Evolutionary conservation across 2,329 filamentous ascomycete genomes (phyloP), one percentile per base, ranked within the genome.

Genomic region (Pseudocercospora musae): DNA sequence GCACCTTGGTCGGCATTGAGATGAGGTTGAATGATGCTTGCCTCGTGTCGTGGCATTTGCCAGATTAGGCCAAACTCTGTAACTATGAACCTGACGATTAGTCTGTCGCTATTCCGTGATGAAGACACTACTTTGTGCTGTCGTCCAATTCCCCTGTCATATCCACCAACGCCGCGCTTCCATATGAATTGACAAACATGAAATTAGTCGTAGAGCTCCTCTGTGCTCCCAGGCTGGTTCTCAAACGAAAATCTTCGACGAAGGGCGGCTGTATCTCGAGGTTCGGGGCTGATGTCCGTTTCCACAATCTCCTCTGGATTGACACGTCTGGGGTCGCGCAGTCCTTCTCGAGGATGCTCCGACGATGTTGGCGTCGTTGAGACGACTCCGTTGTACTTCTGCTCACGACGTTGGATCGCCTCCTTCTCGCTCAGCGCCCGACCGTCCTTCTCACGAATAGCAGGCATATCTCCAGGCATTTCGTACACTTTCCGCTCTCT

Each of bases 401-500:
- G 71, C 69, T 81, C 80, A 18, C 80, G 75, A 20, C 76, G 72
- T 62, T 77, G 72, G 72, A 82, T 77, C 37, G 78, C 76, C 61
- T 82, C 79, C 65, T 82, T 82, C 69, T 82, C 80, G 20, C 75
- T 77, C 37, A 82, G 70, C 62, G 79, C 74, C 18, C 76, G 77
- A 29, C 80, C 79, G 55, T 77, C 80, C 52, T 80, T 80, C 71
- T 82, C 79, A 63, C 80, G 82, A 58, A 81, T 79, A 46, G 79
- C 78, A 15, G 82, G 82, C 72, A 86, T 81, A 9, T 84, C 83
- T 1, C 85, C 84, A 0, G 82, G 81, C 71, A 81, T 85, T 49
- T 81, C 84, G 58, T 75, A 80, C 8, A 82, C 58, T 11, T 66
- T 63, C 13, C 66, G 61, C 40, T 70, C 67, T 40, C 66, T 64